phyloP scores from a whole-genome alignment of 2,329 filamentous ascomycete species.

The Gaeumannomyces sp. region DNA sequence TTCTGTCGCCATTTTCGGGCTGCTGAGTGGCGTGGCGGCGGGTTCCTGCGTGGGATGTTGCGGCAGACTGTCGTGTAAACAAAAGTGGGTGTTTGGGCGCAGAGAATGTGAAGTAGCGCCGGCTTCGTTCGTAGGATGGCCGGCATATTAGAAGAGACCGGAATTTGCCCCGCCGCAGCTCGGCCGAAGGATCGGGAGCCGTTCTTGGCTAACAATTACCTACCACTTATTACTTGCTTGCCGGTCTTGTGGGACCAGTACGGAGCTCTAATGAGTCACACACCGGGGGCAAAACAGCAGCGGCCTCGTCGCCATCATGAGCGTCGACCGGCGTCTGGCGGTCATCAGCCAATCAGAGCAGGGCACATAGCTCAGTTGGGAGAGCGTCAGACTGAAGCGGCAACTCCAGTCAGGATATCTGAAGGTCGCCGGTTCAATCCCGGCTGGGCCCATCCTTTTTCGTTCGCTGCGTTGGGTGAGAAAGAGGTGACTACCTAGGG shows the following conservation, averaged over 20 bases:
- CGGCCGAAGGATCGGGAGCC: background rate
- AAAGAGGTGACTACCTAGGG: too few relatives aligned
- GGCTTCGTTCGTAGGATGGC: background rate
- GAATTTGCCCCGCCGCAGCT: background rate
- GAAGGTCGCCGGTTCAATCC: slow-evolving; percentile 10
- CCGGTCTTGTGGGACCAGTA: background rate
- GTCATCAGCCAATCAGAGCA: background rate
- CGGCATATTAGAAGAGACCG: background rate
- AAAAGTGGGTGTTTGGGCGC: background rate
- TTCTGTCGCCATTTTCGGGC: background rate
- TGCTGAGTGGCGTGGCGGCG: too few relatives aligned
- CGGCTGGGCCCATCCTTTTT: background rate
- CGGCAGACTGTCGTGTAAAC: too few relatives aligned
- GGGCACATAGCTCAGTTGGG: slow-evolving; percentile 10
- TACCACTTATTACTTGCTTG: background rate
- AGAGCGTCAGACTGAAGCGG: slow-evolving; percentile 11
- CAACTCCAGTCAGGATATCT: slow-evolving; percentile 7
- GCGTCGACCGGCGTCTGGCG: too few relatives aligned
- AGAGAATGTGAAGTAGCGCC: background rate
- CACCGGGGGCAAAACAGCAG: background rate
- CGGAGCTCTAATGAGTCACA: background rate
- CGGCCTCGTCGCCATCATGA: background rate
- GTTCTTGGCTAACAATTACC: background rate
- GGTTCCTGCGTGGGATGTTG: background rate
- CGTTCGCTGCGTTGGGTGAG: background rate